These are phyloP conservation scores for Calonectria naviculata DNA, from an alignment of 2,329 filamentous ascomycete species.

Conservation along the genomic window DNA sequence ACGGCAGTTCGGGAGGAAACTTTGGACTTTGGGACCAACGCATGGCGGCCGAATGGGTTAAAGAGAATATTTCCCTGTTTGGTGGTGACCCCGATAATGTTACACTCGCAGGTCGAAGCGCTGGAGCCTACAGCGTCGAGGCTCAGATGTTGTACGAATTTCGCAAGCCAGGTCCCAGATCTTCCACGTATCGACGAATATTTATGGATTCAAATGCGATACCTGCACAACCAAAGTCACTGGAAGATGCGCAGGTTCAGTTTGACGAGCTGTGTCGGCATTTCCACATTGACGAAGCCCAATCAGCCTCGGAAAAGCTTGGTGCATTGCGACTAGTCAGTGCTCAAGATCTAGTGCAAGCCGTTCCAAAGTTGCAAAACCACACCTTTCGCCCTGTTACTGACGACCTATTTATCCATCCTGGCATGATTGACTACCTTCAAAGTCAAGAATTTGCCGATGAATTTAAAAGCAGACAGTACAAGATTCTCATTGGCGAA, in stretches of 20 bases:
- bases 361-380: constrained; percentile 51
- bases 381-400: constrained; percentile 59
- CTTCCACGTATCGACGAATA: constrained; percentile 47
- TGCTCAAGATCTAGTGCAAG: constrained; percentile 44
- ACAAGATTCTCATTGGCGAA: constrained; percentile 55
- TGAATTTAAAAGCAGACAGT: constrained; percentile 47
- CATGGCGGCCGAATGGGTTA: constrained; percentile 62
- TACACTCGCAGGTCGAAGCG: constrained; percentile 55
- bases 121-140: constrained; percentile 56
- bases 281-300: constrained; percentile 41
- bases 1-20: constrained; percentile 44
- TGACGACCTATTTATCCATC: constrained; percentile 52
- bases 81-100: constrained; percentile 58
- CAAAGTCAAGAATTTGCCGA: constrained; percentile 48
- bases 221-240: constrained; percentile 54
- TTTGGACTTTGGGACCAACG: constrained; percentile 60
- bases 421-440: constrained; percentile 51
- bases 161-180: constrained; percentile 27
- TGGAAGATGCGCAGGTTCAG: constrained; percentile 49
- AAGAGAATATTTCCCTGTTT: constrained; percentile 57
- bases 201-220: constrained; percentile 59
- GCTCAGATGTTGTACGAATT: constrained; percentile 53
- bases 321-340: constrained; percentile 44
- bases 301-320: constrained; percentile 45
- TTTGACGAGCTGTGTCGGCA: constrained; percentile 55